Percentiles rank a stretch among this genome's conserved stretches.
These are phyloP conservation scores for Cyberlindnera americana DNA, from an alignment of 805 yeast genomes.

Conservation along the genomic window DNA sequence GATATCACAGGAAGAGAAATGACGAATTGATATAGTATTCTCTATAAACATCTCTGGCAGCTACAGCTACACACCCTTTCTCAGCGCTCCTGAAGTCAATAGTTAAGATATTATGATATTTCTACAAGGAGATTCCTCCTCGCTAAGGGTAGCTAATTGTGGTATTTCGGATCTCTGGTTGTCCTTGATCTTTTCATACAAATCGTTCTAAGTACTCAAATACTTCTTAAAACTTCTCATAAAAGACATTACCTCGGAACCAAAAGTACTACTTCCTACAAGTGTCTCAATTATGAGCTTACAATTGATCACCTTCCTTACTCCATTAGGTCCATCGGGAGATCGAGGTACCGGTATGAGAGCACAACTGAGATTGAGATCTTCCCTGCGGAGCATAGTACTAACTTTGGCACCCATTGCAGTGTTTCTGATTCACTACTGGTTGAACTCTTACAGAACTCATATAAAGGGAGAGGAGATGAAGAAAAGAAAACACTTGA, in stretches of 20 bases:
- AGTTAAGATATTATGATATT: background rate
- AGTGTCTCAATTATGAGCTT: too few species aligned
- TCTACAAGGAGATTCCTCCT: background rate
- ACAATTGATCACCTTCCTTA: too few species aligned
- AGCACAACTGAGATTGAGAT: background rate
- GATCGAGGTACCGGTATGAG: background rate
- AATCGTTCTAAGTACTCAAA: background rate
- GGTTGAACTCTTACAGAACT: too few species aligned
- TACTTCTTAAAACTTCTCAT: background rate
- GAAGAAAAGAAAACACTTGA: too few species aligned
- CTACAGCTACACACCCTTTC: background rate
- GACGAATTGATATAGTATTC: background rate
- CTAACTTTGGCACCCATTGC: conserved; percentile 3
- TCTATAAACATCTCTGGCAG: background rate
- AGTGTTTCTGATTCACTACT: too few species aligned
- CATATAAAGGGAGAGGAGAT: too few species aligned
- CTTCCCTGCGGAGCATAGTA: conserved; percentile 2
- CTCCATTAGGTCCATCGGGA: background rate
- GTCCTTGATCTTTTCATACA: background rate
- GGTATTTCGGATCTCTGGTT: background rate
- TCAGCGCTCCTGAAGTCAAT: background rate
- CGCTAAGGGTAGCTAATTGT: background rate
- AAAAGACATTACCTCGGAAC: too few species aligned
- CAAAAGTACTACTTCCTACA: too few species aligned
- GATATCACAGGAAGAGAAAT: background rate